Base-by-base conservation (phyloP, 2,329 filamentous ascomycete species). In the Fusarium drepaniforme region DNA sequence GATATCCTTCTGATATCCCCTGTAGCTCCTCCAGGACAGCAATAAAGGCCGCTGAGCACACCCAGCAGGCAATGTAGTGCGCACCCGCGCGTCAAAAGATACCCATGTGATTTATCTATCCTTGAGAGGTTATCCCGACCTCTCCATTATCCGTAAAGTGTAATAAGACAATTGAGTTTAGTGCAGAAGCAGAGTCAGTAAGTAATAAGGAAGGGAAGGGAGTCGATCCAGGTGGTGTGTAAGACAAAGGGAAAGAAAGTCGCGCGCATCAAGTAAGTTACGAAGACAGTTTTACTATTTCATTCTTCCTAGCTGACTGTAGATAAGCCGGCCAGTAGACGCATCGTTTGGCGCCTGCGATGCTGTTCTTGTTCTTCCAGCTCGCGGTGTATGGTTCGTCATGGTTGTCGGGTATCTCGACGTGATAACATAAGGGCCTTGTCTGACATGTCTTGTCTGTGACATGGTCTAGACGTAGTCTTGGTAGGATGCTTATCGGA, bases 171-270 rank as follows among this genome's bases (percentile, higher is more conserved):
- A 63, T 70, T 70, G 68, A 75, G 68, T 68, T 70, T 33, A 51
- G 66, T 66, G 68, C 69, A 71, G 67, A 74, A 64, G 70, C 66
- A 57, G 74, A 72, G 25, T n/a, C 38, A 42, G 38, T 56, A 12
- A 56, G 30, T 16, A 37, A 38, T 58, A 53, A 61, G 56, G 53
- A 63, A 40, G 62, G 75, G 63, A 71, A 40, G 62, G 75, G 63
- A 71, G 67, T 72, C 66, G 68, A 73, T 77, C 75, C 75, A 75
- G 75, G 77, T 64, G 57, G 71, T 68, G 72, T 64, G 72, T 64
- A 72, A 75, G 62, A 78, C 77, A 79, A 79, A 79, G 70, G 71
- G 76, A 78, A 40, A 18, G 38, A n/a, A 78, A n/a, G 61, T 51
- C 59, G 70, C 68, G 68, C 42, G 68, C 44, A 46, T 64, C 58